These are phyloP conservation scores for Erysimum cheiri DNA, from an alignment of 441 rosid genomes.

Conservation along the genomic window DNA sequence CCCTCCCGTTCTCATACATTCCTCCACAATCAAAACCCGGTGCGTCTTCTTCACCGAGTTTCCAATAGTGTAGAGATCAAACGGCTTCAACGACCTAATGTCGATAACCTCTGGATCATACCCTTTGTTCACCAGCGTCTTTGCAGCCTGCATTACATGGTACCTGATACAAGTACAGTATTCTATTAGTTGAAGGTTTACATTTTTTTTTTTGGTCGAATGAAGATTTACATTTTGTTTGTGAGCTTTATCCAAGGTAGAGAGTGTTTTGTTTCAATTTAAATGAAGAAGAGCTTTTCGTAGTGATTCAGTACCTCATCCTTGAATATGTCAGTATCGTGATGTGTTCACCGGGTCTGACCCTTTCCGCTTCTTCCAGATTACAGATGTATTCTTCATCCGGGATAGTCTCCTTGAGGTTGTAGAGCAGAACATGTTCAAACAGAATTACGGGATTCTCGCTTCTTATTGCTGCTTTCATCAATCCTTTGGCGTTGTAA, in stretches of 20 bases:
- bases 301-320: slow-evolving; percentile 55
- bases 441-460: slow-evolving; percentile 94
- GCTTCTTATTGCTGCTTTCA: slow-evolving; percentile 95
- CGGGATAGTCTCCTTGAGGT: slow-evolving; percentile 88
- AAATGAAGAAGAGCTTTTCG: neutral
- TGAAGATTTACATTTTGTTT: no score
- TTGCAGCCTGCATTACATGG: slow-evolving; percentile 98
- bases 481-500: slow-evolving; percentile 89
- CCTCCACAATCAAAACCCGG: slow-evolving; percentile 88
- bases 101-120: slow-evolving; percentile 92
- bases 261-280: neutral
- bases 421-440: slow-evolving; percentile 91
- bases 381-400: slow-evolving; percentile 83
- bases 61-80: slow-evolving; percentile 86
- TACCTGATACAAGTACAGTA: slow-evolving; percentile 47
- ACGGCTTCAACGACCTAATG: slow-evolving; percentile 88
- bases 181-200: neutral
- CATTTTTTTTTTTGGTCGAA: no score
- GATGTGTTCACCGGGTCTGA: slow-evolving; percentile 90
- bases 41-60: slow-evolving; percentile 93
- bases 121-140: slow-evolving; percentile 88
- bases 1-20: slow-evolving; percentile 97
- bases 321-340: slow-evolving; percentile 86
- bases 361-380: slow-evolving; percentile 96
- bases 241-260: no score